These are phyloP conservation scores for Spergularia azorica DNA, from an alignment of 179 eudicot genomes.

Conservation along the genomic window DNA sequence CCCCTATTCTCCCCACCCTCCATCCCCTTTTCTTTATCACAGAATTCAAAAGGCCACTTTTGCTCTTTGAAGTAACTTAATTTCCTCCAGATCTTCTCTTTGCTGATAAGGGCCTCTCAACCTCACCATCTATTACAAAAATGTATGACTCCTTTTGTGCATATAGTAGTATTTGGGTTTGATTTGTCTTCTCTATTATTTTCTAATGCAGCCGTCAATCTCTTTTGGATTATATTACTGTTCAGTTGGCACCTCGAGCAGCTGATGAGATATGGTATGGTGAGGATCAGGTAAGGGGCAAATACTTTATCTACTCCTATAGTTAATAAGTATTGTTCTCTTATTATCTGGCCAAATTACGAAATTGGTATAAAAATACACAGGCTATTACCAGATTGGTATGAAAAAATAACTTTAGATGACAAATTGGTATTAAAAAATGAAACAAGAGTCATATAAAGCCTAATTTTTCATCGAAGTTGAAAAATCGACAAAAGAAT, in stretches of 20 bases:
- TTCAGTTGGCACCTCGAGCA: conserved; percentile 92
- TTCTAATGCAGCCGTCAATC: conserved; percentile 72
- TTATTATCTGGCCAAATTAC: no score
- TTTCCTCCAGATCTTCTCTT: background rate
- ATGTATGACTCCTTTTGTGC: background rate
- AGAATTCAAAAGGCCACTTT: background rate
- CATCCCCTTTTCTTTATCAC: background rate
- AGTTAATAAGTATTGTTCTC: no score
- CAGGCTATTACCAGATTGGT: no score
- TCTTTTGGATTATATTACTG: conserved; percentile 84
- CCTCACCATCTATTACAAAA: background rate
- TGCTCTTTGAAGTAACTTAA: background rate
- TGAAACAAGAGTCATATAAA: no score
- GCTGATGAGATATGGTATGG: conserved; percentile 94
- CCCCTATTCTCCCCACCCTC: background rate
- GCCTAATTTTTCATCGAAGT: no score
- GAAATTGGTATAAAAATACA: no score
- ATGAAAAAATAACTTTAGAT: no score
- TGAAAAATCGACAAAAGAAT: no score
- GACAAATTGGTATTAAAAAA: no score
- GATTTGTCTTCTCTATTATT: background rate
- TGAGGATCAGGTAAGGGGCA: conserved; percentile 62
- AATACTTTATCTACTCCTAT: background rate
- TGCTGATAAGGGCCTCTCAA: background rate
- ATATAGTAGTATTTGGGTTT: background rate